These are phyloP conservation scores for Saitozyma podzolica DNA, from an alignment of 768 basidiomycete genomes.

Conservation along the genomic window DNA sequence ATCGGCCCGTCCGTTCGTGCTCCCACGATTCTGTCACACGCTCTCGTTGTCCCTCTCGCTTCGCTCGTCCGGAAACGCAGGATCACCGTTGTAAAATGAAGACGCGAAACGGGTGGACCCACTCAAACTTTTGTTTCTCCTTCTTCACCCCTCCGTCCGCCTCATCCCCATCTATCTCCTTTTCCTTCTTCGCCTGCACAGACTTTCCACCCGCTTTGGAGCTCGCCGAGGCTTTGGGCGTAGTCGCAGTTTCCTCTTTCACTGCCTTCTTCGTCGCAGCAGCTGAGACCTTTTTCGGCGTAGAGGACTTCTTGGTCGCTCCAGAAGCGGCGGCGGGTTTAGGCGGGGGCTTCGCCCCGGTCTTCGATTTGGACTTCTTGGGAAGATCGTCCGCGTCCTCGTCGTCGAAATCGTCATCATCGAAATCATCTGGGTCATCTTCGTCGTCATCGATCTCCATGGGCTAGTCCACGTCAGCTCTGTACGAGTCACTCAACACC, in stretches of 20 bases:
- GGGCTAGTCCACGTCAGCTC: slow-evolving; percentile 25
- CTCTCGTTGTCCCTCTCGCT: too few species aligned
- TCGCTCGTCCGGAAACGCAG: too few species aligned
- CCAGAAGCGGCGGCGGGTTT: slow-evolving; percentile 14
- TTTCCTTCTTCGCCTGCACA: slow-evolving; percentile 20
- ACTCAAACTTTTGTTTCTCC: slow-evolving; percentile 52
- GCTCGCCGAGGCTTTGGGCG: neutral
- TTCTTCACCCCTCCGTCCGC: slow-evolving; percentile 8
- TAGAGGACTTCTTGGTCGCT: slow-evolving; percentile 4
- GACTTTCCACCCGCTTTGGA: slow-evolving; percentile 8
- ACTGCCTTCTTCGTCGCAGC: slow-evolving; percentile 1
- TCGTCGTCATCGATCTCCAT: slow-evolving; percentile 35
- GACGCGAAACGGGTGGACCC: slow-evolving; percentile 14
- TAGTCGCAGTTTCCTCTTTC: neutral
- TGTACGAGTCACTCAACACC: neutral
- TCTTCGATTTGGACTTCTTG: slow-evolving; percentile 24
- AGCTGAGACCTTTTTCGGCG: slow-evolving; percentile 18
- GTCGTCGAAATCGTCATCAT: slow-evolving; percentile 30
- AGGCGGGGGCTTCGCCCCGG: neutral
- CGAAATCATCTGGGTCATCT: slow-evolving; percentile 11
- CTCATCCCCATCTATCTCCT: slow-evolving; percentile 11
- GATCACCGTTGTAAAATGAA: too few species aligned
- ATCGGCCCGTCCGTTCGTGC: too few species aligned
- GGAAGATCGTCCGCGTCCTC: slow-evolving; percentile 27
- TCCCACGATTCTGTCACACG: too few species aligned